Base-by-base conservation (phyloP, 2,329 filamentous ascomycete genomes). In the Nannizzia gypsea region DNA sequence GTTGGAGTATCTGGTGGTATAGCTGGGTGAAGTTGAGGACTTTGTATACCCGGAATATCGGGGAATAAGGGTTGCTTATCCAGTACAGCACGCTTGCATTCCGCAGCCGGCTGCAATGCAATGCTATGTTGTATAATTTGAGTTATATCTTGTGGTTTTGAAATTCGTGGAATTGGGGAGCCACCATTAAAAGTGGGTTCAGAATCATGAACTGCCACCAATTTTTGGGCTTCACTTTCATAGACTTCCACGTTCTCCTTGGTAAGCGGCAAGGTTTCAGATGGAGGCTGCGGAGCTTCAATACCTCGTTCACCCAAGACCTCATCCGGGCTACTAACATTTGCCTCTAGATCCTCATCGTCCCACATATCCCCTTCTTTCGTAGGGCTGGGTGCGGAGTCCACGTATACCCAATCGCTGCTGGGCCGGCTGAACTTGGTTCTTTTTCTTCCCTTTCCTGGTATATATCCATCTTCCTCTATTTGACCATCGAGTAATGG, bases 381-480 rank as follows among this genome's bases (percentile, higher is more conserved):
- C 28, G 59, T 40, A 38, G 89, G 88, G 58, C 85, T 91, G 6
- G 83, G 84, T 0, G 88, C 87, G 60, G 83, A 81, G 67, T 86
- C 87, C 22, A 80, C 79, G 67, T 91, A 87, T 63, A 81, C 85
- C 92, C 92, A 96, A 28, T 82, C 78, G 31, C 78, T 81, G 67
- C 83, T 85, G 57, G 83, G 78, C 62, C 85, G 78, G 61, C 85
- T 82, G 71, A 88, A 87, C 50, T 84, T 83, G 6, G 86, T 83
- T 59, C 83, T 81, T 72, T 91, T 95, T 62, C 83, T 84, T 28
- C 82, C 83, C 66, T 78, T 82, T 3, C 81, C 82, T 38, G 75
- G 80, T 24, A 81, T 75, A 46, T 79, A 79, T 1, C 81, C 82
- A 70, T 88, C 83, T 26, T 88, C 87, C 61, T 89, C 85, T 13